A percentile compares a stretch with the other conserved stretches of the same genome.
Evolutionary conservation across 768 basidiomycete species (phyloP).

Genomic region (Macrocybe gigantea): DNA sequence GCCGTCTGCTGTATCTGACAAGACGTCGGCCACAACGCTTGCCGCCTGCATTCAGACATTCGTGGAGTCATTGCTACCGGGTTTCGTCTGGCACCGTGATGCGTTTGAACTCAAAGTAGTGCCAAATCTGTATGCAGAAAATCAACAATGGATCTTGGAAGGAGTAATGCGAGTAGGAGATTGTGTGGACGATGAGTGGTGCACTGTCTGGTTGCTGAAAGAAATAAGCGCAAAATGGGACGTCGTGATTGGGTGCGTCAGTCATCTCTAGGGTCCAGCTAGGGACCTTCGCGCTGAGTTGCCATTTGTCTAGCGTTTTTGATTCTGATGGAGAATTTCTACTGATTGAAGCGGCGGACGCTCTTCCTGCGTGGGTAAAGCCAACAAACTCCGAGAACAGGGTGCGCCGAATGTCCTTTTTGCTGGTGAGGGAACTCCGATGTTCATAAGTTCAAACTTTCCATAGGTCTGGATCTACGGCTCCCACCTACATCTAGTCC

Average conservation of each 20-base stretch:
- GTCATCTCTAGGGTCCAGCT: not conserved
- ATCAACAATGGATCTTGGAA: conserved; percentile 56
- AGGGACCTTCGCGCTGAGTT: conserved; percentile 1
- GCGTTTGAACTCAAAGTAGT: conserved; percentile 72
- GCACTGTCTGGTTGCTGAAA: conserved; percentile 81
- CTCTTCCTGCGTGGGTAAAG: conserved; percentile 84
- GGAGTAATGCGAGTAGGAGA: conserved; percentile 92
- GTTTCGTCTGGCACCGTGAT: conserved; percentile 82
- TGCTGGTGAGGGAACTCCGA: conserved; percentile 25
- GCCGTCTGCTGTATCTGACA: conserved; percentile 45
- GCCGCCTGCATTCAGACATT: conserved; percentile 61
- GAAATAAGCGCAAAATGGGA: conserved; percentile 78
- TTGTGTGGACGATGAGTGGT: conserved; percentile 98
- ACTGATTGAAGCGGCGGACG: conserved; percentile 92
- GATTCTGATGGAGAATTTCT: conserved; percentile 97
- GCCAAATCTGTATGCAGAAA: conserved; percentile 32
- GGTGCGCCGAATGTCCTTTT: conserved; percentile 47
- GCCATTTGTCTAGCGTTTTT: conserved; percentile 40
- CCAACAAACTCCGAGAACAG: conserved; percentile 91
- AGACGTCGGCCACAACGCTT: conserved; percentile 54
- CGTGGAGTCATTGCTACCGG: conserved; percentile 47
- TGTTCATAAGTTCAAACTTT: conserved; percentile 19
- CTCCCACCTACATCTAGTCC: conserved; percentile 82
- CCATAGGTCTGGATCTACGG: conserved; percentile 86
- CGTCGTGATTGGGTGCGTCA: conserved; percentile 65